Conservation (phyloP, 257 asterid species). For the Leptodermis oblonga region DNA sequence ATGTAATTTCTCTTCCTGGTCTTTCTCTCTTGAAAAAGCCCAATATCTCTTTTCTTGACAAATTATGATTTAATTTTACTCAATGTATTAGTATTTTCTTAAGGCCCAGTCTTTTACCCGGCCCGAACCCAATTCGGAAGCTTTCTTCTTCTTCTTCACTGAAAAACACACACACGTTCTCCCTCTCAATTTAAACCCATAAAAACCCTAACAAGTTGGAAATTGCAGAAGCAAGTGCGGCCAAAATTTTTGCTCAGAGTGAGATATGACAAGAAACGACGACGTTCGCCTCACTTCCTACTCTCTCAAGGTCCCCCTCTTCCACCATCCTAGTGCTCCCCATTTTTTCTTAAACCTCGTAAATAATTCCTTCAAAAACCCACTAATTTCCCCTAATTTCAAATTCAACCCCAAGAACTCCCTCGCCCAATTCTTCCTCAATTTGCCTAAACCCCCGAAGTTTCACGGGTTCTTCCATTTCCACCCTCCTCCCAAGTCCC, state of each 20-base stretch:
- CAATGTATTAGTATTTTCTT: too few species aligned
- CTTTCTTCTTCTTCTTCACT: neutral
- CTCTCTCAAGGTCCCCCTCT: constrained; percentile 53
- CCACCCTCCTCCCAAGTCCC: constrained; percentile 31
- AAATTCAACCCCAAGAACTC: constrained; percentile 28
- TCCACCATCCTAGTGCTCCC: constrained; percentile 11
- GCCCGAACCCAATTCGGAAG: neutral
- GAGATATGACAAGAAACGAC: constrained; percentile 51
- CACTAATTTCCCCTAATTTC: constrained; percentile 40
- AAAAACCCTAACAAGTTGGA: constrained; percentile 11
- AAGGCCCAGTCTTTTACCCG: neutral
- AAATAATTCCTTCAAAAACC: constrained; percentile 20
- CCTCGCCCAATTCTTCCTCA: constrained; percentile 11
- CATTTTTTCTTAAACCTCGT: constrained; percentile 27
- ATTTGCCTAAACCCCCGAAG: constrained; percentile 14
- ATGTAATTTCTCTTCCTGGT: too few species aligned
- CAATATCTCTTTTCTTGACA: too few species aligned
- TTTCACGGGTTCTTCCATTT: constrained; percentile 18
- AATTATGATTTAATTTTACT: too few species aligned
- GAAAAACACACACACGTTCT: neutral
- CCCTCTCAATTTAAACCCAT: neutral
- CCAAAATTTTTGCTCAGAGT: neutral
- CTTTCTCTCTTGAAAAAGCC: too few species aligned
- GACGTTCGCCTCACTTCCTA: constrained; percentile 53
- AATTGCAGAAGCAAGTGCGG: neutral